phyloP scores from a whole-genome alignment of 2,329 filamentous ascomycete species.

The Trichoderma oligosporum region DNA sequence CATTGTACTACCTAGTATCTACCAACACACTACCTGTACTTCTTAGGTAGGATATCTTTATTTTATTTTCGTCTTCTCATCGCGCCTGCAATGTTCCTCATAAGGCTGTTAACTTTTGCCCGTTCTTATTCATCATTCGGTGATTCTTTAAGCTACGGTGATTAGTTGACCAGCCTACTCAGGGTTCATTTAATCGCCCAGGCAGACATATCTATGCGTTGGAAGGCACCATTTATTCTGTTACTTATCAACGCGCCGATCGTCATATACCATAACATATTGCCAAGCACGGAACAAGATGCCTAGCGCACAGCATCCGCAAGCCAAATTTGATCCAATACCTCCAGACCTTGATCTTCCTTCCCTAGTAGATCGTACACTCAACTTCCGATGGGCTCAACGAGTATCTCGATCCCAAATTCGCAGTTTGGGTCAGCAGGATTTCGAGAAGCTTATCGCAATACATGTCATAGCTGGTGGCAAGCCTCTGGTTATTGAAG shows the following conservation, averaged over 20 bases:
- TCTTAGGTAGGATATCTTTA: neutral
- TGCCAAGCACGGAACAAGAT: conserved; percentile 46
- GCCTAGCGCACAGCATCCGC: conserved; percentile 70
- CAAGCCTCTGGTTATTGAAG: conserved; percentile 85
- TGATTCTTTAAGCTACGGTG: neutral
- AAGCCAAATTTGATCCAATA: conserved; percentile 88
- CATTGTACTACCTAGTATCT: too few species aligned
- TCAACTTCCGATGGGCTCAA: conserved; percentile 83
- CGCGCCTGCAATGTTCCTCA: neutral
- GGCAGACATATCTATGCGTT: neutral
- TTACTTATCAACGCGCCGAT: neutral
- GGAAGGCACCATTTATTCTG: neutral
- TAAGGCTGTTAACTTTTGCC: neutral
- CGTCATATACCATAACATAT: neutral
- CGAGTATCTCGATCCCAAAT: conserved; percentile 78
- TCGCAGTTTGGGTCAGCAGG: conserved; percentile 67
- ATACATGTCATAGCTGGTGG: conserved; percentile 81
- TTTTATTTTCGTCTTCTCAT: neutral
- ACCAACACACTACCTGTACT: too few species aligned
- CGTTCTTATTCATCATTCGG: neutral
- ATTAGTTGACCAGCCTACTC: neutral
- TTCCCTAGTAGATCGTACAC: conserved; percentile 68
- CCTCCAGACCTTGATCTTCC: conserved; percentile 78
- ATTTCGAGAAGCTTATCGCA: conserved; percentile 80
- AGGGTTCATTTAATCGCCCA: neutral